Evolutionary conservation across 2,329 filamentous ascomycete genomes (phyloP).

Genomic region (Fusarium sp.): DNA sequence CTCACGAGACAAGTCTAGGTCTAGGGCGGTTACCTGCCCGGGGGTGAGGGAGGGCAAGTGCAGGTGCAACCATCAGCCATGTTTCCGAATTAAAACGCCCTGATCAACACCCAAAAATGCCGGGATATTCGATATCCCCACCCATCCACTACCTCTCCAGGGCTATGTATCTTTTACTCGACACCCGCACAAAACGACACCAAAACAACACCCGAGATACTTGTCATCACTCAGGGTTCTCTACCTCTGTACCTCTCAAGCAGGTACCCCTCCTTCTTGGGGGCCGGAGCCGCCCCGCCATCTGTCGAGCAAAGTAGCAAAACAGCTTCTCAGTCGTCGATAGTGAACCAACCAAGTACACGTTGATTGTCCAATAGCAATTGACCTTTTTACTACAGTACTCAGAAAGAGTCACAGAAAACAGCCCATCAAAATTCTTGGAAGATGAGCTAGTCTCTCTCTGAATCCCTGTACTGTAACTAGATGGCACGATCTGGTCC

Average conservation of each 20-base stretch:
- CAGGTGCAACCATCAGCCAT: conserved; percentile 28
- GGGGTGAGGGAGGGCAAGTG: neutral
- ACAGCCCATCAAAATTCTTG: conserved; percentile 28
- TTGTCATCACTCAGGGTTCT: neutral
- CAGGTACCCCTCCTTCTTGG: conserved; percentile 6
- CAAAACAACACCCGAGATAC: neutral
- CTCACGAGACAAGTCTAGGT: conserved; percentile 30
- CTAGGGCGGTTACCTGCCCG: neutral
- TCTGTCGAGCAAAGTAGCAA: conserved; percentile 30
- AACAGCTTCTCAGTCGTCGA: conserved; percentile 29
- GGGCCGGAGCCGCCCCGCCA: conserved; percentile 38
- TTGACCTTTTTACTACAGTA: neutral
- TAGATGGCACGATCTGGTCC: conserved; percentile 34
- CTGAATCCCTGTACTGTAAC: conserved; percentile 12
- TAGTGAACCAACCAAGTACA: conserved; percentile 21
- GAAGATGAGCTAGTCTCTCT: conserved; percentile 18
- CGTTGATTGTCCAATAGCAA: conserved; percentile 21
- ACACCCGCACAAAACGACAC: neutral
- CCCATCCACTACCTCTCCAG: neutral
- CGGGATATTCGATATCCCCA: conserved; percentile 11
- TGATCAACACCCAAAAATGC: conserved; percentile 15
- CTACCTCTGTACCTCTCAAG: neutral
- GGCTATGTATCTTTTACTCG: neutral
- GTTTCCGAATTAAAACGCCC: conserved; percentile 26
- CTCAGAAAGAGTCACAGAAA: conserved; percentile 8